Evolutionary conservation across 129 eudicot species (phyloP).

Genomic region (Chrysanthemum seticuspe): DNA sequence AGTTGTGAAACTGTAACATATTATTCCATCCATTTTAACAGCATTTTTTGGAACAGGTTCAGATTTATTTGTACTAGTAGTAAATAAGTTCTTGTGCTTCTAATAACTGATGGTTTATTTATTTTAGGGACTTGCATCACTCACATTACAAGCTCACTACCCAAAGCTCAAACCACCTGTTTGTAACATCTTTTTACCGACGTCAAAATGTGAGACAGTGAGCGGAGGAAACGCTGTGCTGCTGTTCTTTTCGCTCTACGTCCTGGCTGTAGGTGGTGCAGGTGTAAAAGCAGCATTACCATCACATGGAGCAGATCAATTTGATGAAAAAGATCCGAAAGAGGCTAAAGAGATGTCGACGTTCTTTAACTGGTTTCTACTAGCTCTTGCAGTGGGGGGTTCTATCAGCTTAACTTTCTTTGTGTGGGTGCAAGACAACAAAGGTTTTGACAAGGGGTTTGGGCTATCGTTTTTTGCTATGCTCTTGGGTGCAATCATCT

Average conservation of each 20-base stretch:
- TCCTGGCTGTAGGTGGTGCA: slow-evolving; percentile 46
- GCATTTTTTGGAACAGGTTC: no score
- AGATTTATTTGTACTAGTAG: background rate
- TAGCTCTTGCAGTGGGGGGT: slow-evolving; percentile 42
- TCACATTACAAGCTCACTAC: slow-evolving; percentile 75
- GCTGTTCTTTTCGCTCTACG: slow-evolving; percentile 49
- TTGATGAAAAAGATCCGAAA: slow-evolving; percentile 55
- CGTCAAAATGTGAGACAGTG: slow-evolving; percentile 42
- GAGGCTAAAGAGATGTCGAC: slow-evolving; percentile 57
- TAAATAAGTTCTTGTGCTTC: background rate
- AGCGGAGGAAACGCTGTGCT: slow-evolving; percentile 48
- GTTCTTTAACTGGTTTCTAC: slow-evolving; percentile 57
- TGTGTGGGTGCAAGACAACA: slow-evolving; percentile 66
- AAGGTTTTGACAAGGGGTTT: slow-evolving; percentile 68
- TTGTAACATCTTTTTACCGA: slow-evolving; percentile 50
- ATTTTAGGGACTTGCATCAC: slow-evolving; percentile 54
- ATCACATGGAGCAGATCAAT: slow-evolving; percentile 77
- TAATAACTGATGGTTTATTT: background rate
- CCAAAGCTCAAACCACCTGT: slow-evolving; percentile 49
- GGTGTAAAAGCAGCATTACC: slow-evolving; percentile 72
- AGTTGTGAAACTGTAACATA: no score
- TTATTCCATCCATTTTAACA: no score
- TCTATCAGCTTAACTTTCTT: slow-evolving; percentile 44
- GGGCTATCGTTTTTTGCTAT: slow-evolving; percentile 42
- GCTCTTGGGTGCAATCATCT: slow-evolving; percentile 38